Evolutionary conservation across 495 filamentous ascomycete genomes (phyloP).

Genomic region (Sphaerosporella brunnea): DNA sequence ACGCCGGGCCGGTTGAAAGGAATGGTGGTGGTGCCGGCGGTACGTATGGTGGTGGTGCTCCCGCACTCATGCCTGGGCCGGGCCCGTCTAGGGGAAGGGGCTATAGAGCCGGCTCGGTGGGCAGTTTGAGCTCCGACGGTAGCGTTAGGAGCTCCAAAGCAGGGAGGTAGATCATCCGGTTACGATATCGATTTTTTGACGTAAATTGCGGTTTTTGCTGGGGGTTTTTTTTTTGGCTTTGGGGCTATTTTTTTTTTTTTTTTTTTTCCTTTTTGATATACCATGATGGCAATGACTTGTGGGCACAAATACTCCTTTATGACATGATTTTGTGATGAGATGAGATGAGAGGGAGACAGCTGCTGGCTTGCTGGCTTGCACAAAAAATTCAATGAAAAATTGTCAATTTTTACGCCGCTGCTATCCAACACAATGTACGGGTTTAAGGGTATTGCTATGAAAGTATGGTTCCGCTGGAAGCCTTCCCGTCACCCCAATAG

Average conservation of each 20-base stretch:
- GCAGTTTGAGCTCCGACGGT: slow-evolving; percentile 16
- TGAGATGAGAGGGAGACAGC: no score
- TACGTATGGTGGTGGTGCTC: slow-evolving; percentile 18
- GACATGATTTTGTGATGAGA: no score
- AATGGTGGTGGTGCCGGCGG: slow-evolving; percentile 21
- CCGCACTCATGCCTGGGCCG: slow-evolving; percentile 14
- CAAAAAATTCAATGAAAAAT: no score
- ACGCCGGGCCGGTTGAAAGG: slow-evolving; percentile 15
- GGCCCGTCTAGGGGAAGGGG: no score
- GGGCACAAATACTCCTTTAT: not conserved
- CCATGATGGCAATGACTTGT: not conserved
- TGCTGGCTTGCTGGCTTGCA: no score
- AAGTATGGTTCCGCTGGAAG: no score
- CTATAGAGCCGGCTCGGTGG: slow-evolving; percentile 20
- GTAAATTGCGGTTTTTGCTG: no score
- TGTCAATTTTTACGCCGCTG: no score
- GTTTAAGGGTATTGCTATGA: no score
- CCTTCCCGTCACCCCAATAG: no score
- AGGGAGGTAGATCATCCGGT: not conserved
- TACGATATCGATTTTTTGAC: no score
- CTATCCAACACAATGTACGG: no score
- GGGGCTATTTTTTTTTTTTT: not conserved
- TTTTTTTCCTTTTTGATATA: not conserved
- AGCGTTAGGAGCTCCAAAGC: slow-evolving; percentile 15
- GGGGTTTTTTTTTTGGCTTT: not conserved